A percentile compares a stretch with the other conserved stretches of the same genome.
phyloP scores from a whole-genome alignment of 495 filamentous ascomycete genomes.

The Hypoxylon crocopeplum region DNA sequence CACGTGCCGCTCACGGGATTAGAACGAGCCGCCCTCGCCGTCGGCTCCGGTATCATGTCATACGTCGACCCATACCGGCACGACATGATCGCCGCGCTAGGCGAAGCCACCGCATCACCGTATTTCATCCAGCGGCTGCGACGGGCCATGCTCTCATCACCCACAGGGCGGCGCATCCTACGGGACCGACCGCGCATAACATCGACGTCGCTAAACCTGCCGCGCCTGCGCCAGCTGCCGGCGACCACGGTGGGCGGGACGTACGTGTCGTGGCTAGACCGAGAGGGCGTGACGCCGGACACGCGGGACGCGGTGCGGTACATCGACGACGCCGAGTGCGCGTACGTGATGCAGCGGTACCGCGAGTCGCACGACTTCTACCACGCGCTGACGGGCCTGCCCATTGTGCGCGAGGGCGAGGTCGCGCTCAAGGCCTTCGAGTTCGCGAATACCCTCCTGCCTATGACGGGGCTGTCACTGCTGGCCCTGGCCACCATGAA shows the following conservation, averaged over 20 bases:
- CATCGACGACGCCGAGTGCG: constrained; percentile 92
- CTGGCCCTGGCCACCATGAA: constrained; percentile 81
- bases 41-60: constrained; percentile 82
- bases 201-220: constrained; percentile 73
- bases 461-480: constrained; percentile 80
- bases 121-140: constrained; percentile 95
- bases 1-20: constrained; percentile 86
- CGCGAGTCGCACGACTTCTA: constrained; percentile 98
- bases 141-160: constrained; percentile 82
- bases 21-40: constrained; percentile 77
- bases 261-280: constrained; percentile 87
- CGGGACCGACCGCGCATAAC: constrained; percentile 89
- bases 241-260: constrained; percentile 80
- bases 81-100: constrained; percentile 92
- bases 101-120: constrained; percentile 91
- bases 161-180: constrained; percentile 90
- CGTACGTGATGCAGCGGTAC: constrained; percentile 99
- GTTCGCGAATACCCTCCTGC: constrained; percentile 90
- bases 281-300: constrained; percentile 91
- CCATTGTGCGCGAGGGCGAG: constrained; percentile 92
- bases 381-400: constrained; percentile 91
- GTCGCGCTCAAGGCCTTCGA: constrained; percentile 95
- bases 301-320: constrained; percentile 82
- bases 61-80: constrained; percentile 80
- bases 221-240: constrained; percentile 73